Evolutionary conservation across 2,329 filamentous ascomycete species (phyloP).

Genomic region (Plectosphaerella plurivora): DNA sequence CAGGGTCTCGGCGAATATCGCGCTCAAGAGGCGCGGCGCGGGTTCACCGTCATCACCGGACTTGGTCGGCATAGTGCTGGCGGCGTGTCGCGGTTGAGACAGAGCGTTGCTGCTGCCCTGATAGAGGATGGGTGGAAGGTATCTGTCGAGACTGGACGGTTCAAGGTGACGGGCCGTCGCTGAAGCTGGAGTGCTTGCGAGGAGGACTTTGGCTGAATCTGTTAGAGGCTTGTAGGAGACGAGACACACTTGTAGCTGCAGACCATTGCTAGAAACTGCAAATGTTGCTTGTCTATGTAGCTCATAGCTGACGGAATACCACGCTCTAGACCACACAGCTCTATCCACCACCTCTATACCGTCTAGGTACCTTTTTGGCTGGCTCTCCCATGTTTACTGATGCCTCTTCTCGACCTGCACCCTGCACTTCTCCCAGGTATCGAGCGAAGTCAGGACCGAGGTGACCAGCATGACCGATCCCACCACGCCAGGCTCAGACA

Average conservation of each 20-base stretch:
- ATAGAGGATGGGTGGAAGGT: slow-evolving; percentile 80
- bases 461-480: slow-evolving; percentile 3
- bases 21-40: slow-evolving; percentile 39
- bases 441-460: slow-evolving; percentile 2
- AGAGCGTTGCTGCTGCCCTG: slow-evolving; percentile 73
- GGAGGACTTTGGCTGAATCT: not conserved
- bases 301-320: not conserved
- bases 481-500: not conserved
- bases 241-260: not conserved
- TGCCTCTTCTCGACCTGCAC: not conserved
- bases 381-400: not conserved
- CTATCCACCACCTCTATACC: not conserved
- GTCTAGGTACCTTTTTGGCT: not conserved
- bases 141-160: slow-evolving; percentile 64
- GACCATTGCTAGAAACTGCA: not conserved
- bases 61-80: slow-evolving; percentile 72
- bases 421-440: slow-evolving; percentile 2
- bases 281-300: not conserved
- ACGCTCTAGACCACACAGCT: not conserved
- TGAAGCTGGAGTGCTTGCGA: slow-evolving; percentile 13
- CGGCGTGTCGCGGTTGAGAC: slow-evolving; percentile 71
- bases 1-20: slow-evolving; percentile 61
- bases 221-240: not conserved
- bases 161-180: slow-evolving; percentile 61
- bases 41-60: slow-evolving; percentile 77